Conservation (phyloP, 2,329 filamentous ascomycete species). For the Calonectria pteridis region DNA sequence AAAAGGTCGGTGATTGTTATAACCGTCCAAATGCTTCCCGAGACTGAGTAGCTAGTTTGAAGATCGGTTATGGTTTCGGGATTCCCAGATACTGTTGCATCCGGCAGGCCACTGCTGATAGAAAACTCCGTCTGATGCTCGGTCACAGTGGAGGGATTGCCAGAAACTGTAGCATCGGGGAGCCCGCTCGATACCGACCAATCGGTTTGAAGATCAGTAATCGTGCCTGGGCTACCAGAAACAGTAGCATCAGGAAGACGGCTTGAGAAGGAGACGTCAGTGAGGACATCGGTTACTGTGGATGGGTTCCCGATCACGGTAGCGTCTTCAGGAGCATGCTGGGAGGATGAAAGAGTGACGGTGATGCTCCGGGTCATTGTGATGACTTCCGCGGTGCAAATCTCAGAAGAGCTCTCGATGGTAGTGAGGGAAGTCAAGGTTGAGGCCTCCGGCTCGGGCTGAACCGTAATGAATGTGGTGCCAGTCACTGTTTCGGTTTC, state of each 20-base stretch:
- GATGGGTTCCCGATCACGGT: slow-evolving; percentile 44
- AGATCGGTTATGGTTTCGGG: slow-evolving; percentile 47
- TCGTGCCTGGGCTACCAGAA: slow-evolving; percentile 41
- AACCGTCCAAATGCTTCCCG: slow-evolving; percentile 36
- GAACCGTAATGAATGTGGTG: slow-evolving; percentile 46
- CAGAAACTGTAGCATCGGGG: slow-evolving; percentile 40
- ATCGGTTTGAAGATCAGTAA: slow-evolving; percentile 44
- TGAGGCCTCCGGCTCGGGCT: slow-evolving; percentile 37
- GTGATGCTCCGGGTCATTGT: slow-evolving; percentile 46
- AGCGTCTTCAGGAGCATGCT: slow-evolving; percentile 37
- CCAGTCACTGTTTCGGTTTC: slow-evolving; percentile 43
- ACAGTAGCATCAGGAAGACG: slow-evolving; percentile 41
- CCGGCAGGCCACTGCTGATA: slow-evolving; percentile 45
- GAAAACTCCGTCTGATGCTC: slow-evolving; percentile 43
- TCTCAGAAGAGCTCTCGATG: slow-evolving; percentile 38
- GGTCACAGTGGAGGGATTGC: slow-evolving; percentile 46
- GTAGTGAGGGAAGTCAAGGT: slow-evolving; percentile 41
- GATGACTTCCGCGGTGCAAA: slow-evolving; percentile 37
- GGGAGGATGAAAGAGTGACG: slow-evolving; percentile 43
- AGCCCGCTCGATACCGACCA: slow-evolving; percentile 36
- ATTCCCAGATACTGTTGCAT: slow-evolving; percentile 49
- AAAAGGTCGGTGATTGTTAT: slow-evolving; percentile 50
- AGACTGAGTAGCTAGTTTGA: slow-evolving; percentile 36
- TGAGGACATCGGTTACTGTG: slow-evolving; percentile 46
- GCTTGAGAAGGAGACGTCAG: slow-evolving; percentile 35